These are phyloP conservation scores for Solanum rostratum DNA, from an alignment of 257 asterid genomes.

Conservation along the genomic window DNA sequence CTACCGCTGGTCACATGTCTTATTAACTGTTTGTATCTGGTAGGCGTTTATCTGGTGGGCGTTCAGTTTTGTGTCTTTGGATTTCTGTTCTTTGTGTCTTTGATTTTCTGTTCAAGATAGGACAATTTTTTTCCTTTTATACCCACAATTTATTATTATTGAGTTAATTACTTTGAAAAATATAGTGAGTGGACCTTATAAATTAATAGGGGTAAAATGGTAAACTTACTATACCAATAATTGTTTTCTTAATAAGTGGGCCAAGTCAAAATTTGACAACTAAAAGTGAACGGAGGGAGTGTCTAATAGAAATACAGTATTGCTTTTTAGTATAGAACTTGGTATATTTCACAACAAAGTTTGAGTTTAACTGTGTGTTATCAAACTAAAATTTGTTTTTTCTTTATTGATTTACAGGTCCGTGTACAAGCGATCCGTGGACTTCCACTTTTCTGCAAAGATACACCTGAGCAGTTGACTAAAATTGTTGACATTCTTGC, in stretches of 20 bases:
- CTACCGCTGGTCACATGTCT: not conserved
- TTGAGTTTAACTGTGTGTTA: not conserved
- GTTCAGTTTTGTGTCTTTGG: not conserved
- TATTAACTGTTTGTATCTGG: not conserved
- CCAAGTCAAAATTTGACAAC: too few relatives aligned
- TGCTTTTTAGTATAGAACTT: not conserved
- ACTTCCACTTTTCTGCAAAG: conserved; percentile 91
- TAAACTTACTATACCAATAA: too few relatives aligned
- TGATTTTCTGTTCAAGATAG: too few relatives aligned
- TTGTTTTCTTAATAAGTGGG: too few relatives aligned
- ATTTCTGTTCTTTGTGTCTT: not conserved
- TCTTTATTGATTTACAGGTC: conserved; percentile 39
- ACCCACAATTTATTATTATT: too few relatives aligned
- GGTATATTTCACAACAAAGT: not conserved
- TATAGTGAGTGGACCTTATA: too few relatives aligned
- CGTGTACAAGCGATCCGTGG: conserved; percentile 96
- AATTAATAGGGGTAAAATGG: too few relatives aligned
- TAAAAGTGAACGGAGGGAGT: too few relatives aligned
- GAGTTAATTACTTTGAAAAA: too few relatives aligned
- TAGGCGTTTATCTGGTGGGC: not conserved
- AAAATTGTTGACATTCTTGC: conserved; percentile 75
- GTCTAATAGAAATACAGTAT: too few relatives aligned
- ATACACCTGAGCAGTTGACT: conserved; percentile 71
- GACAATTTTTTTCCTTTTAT: too few relatives aligned
- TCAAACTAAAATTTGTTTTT: not conserved